Conservation (phyloP, 1,139 yeast genomes). For the Arxiozyma slooffiae region DNA sequence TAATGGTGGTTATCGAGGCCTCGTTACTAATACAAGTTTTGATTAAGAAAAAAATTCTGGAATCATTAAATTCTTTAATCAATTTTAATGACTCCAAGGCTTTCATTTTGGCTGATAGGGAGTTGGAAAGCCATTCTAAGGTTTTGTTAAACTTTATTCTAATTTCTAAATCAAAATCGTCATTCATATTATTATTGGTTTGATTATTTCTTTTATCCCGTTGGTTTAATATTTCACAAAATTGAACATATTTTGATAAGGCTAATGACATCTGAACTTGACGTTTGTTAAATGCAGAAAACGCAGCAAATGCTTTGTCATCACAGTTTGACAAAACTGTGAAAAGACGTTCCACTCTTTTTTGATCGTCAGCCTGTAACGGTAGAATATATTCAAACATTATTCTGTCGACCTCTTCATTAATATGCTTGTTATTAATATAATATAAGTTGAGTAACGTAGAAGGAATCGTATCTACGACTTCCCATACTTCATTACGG, state of each 20-base stretch:
- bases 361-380: constrained; percentile 36
- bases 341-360: constrained; percentile 47
- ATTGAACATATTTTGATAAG: constrained; percentile 30
- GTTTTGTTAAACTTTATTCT: constrained; percentile 39
- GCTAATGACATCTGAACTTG: constrained; percentile 48
- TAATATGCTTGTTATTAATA: constrained; percentile 62
- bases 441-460: constrained; percentile 58
- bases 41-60: constrained; percentile 48
- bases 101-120: constrained; percentile 46
- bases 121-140: constrained; percentile 52
- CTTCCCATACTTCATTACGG: constrained; percentile 32
- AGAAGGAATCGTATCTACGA: constrained; percentile 55
- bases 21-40: constrained; percentile 46
- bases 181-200: constrained; percentile 8
- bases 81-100: constrained; percentile 42
- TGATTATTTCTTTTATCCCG: not conserved
- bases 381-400: constrained; percentile 58
- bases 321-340: constrained; percentile 42
- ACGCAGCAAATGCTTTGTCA: constrained; percentile 52
- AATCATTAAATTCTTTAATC: constrained; percentile 46
- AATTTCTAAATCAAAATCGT: not conserved
- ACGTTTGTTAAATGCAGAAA: constrained; percentile 57
- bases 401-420: constrained; percentile 54
- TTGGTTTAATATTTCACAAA: constrained; percentile 29
- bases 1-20: constrained; percentile 51